phyloP scores from a whole-genome alignment of 805 yeast species.

The Komagataella pseudopastoris region DNA sequence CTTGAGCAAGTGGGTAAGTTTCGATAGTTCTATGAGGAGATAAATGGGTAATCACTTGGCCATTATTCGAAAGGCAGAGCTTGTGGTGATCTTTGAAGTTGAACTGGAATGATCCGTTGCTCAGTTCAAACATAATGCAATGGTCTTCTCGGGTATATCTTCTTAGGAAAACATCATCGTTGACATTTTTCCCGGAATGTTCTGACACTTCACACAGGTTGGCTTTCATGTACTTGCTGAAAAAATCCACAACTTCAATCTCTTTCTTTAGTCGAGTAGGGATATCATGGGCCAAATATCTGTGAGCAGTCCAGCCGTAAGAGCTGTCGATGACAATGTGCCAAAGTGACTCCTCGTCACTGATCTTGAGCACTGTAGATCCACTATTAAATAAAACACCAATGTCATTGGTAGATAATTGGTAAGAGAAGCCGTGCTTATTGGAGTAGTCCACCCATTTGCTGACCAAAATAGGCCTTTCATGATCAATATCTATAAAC shows the following conservation, averaged over 20 bases:
- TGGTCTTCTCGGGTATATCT: constrained; percentile 69
- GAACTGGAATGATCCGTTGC: constrained; percentile 87
- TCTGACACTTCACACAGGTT: constrained; percentile 73
- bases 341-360: constrained; percentile 52
- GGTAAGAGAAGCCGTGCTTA: constrained; percentile 91
- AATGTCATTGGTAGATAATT: constrained; percentile 76
- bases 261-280: constrained; percentile 49
- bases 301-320: constrained; percentile 42
- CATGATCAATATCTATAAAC: constrained; percentile 11
- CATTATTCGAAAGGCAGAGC: constrained; percentile 64
- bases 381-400: constrained; percentile 86
- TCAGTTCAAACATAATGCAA: constrained; percentile 84
- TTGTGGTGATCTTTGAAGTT: constrained; percentile 94
- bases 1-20: constrained; percentile 42
- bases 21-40: constrained; percentile 64
- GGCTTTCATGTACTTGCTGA: constrained; percentile 84
- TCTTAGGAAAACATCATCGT: constrained; percentile 65
- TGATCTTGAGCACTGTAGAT: constrained; percentile 63
- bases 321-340: constrained; percentile 36
- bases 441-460: constrained; percentile 98
- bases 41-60: constrained; percentile 66
- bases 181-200: constrained; percentile 27
- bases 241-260: constrained; percentile 76
- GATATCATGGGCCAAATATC: constrained; percentile 24
- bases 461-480: constrained; percentile 62